Percentiles rank a stretch among this genome's conserved stretches.
These are phyloP conservation scores for Hypoxylon sp. DNA, from an alignment of 2,329 filamentous ascomycete species.

Conservation along the genomic window DNA sequence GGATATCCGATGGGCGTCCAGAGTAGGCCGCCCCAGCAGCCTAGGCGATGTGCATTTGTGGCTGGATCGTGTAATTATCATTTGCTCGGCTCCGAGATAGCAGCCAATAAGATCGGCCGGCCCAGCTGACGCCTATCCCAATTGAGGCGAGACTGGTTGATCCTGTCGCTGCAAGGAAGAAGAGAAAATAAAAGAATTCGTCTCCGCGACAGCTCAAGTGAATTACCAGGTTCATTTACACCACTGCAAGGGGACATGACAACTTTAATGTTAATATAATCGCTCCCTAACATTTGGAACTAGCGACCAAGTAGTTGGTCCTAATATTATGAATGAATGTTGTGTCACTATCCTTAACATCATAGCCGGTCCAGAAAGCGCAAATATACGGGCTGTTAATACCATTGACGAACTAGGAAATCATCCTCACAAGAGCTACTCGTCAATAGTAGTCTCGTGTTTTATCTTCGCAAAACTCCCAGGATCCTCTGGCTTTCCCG, in stretches of 20 bases:
- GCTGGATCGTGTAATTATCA: not conserved
- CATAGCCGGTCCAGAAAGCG: no score
- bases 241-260: no score
- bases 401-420: no score
- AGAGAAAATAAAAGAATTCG: no score
- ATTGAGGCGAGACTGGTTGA: not conserved
- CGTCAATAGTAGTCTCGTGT: conserved; percentile 6
- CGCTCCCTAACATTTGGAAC: no score
- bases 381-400: not conserved
- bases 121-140: not conserved
- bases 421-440: not conserved
- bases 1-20: not conserved
- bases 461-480: conserved; percentile 23
- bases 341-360: no score
- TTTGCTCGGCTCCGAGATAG: not conserved
- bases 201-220: no score
- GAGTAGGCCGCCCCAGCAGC: not conserved
- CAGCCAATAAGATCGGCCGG: not conserved
- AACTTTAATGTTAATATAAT: no score
- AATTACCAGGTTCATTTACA: no score
- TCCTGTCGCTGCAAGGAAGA: no score
- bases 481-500: conserved; percentile 35
- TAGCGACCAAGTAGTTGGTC: no score
- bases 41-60: not conserved
- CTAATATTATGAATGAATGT: no score